Evolutionary conservation across 1,284 basidiomycete genomes (phyloP).

Genomic region (Boletus semigastroideus): DNA sequence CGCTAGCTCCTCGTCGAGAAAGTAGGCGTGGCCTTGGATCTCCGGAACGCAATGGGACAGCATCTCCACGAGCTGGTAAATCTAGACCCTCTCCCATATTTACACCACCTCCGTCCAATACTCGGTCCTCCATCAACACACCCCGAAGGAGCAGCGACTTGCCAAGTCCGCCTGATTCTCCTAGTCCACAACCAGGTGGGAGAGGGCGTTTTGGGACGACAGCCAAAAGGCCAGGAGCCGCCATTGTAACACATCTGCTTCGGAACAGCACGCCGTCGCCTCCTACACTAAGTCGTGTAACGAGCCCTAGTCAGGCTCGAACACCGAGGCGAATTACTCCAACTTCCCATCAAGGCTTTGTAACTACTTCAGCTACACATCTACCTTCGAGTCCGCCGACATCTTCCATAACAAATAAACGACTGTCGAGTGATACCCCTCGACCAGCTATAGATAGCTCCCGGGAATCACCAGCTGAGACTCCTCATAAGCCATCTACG

Average conservation of each 20-base stretch:
- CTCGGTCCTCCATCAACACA: constrained; percentile 29
- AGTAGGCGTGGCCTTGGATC: constrained; percentile 15
- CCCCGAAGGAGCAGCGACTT: constrained; percentile 39
- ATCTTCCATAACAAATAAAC: constrained; percentile 29
- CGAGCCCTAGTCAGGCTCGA: constrained; percentile 43
- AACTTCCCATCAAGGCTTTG: constrained; percentile 32
- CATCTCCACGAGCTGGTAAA: constrained; percentile 29
- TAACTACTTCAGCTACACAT: constrained; percentile 38
- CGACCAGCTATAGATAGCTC: constrained; percentile 26
- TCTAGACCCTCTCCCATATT: constrained; percentile 40
- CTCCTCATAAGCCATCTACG: constrained; percentile 27
- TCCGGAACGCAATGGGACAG: constrained; percentile 24
- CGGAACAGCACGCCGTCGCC: constrained; percentile 35
- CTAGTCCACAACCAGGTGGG: constrained; percentile 44
- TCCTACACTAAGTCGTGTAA: constrained; percentile 37
- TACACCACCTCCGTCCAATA: constrained; percentile 29
- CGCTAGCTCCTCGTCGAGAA: constrained; percentile 38
- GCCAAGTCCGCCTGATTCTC: constrained; percentile 47
- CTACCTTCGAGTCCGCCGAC: constrained; percentile 32
- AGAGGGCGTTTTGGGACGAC: constrained; percentile 40
- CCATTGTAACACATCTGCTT: constrained; percentile 44
- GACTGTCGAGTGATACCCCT: constrained; percentile 36
- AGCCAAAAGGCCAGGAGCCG: constrained; percentile 38
- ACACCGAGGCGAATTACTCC: constrained; percentile 35
- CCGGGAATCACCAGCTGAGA: constrained; percentile 37